Evolutionary conservation across 371 early-diverging fungal species (phyloP).

Genomic region (Mortierella polycephala): DNA sequence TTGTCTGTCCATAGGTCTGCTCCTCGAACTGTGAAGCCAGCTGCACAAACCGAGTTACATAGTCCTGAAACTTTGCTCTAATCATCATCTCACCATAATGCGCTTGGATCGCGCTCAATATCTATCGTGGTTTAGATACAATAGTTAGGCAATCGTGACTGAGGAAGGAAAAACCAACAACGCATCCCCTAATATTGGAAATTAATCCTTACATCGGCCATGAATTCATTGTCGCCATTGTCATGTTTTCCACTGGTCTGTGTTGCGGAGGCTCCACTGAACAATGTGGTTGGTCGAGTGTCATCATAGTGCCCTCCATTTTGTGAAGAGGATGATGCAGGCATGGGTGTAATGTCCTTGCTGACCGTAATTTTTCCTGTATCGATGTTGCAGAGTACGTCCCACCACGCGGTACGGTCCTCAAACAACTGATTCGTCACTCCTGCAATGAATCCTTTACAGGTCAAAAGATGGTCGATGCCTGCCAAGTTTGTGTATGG

Average conservation of each 20-base stretch:
- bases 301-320: slow-evolving; percentile 33
- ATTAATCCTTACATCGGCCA: slow-evolving; percentile 63
- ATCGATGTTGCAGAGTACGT: slow-evolving; percentile 91
- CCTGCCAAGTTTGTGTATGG: slow-evolving; percentile 91
- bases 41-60: slow-evolving; percentile 85
- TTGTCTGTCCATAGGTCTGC: slow-evolving; percentile 71
- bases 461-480: slow-evolving; percentile 84
- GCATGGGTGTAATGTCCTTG: slow-evolving; percentile 67
- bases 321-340: slow-evolving; percentile 9
- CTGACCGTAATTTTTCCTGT: slow-evolving; percentile 93
- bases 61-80: slow-evolving; percentile 88
- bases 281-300: slow-evolving; percentile 20
- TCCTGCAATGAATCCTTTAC: slow-evolving; percentile 95
- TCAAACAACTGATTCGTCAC: slow-evolving; percentile 96
- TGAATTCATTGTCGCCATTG: slow-evolving; percentile 68
- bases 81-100: slow-evolving; percentile 90
- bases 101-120: slow-evolving; percentile 79
- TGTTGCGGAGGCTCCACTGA: slow-evolving; percentile 15
- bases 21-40: slow-evolving; percentile 84
- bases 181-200: neutral
- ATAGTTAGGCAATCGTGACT: neutral
- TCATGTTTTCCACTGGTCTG: slow-evolving; percentile 48
- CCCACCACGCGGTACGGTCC: slow-evolving; percentile 95
- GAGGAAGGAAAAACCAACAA: neutral
- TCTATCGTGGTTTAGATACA: slow-evolving; percentile 47